phyloP scores from a whole-genome alignment of 1,284 basidiomycete genomes.

The Pseudozyma sp. region DNA sequence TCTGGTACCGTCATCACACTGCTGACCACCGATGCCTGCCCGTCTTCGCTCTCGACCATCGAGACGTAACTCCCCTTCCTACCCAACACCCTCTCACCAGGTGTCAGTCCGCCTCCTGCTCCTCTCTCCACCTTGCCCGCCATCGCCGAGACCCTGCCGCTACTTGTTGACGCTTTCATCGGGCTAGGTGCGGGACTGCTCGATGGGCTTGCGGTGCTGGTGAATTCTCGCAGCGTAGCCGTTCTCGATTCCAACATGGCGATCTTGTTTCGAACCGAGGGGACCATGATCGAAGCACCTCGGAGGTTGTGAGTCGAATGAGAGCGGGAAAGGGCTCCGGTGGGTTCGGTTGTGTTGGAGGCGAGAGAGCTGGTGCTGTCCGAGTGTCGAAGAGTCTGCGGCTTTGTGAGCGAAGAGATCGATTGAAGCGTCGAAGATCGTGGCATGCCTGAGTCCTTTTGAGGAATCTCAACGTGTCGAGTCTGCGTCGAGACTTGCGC shows the following conservation, averaged over 20 bases:
- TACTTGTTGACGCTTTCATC: constrained; percentile 2
- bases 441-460: constrained; percentile 5
- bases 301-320: constrained; percentile 51
- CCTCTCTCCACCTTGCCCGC: constrained; percentile 17
- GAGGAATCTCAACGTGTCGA: too few relatives aligned
- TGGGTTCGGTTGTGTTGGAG: constrained; percentile 5
- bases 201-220: background rate
- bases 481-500: too few relatives aligned
- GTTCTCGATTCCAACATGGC: constrained; percentile 56
- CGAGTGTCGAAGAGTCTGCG: constrained; percentile 31
- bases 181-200: constrained; percentile 15
- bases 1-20: constrained; percentile 32
- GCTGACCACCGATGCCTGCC: constrained; percentile 14
- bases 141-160: constrained; percentile 20
- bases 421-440: constrained; percentile 34
- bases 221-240: constrained; percentile 50
- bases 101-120: constrained; percentile 3
- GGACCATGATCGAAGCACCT: constrained; percentile 50
- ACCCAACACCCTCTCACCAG: constrained; percentile 9
- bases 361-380: constrained; percentile 43
- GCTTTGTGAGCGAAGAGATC: background rate
- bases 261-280: constrained; percentile 64
- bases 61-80: constrained; percentile 36
- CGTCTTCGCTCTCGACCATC: constrained; percentile 32
- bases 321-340: constrained; percentile 24